Percentiles rank a stretch among this genome's conserved stretches.
These are phyloP conservation scores for Pyrenophora seminiperda DNA, from an alignment of 2,329 filamentous ascomycete species.

Conservation along the genomic window DNA sequence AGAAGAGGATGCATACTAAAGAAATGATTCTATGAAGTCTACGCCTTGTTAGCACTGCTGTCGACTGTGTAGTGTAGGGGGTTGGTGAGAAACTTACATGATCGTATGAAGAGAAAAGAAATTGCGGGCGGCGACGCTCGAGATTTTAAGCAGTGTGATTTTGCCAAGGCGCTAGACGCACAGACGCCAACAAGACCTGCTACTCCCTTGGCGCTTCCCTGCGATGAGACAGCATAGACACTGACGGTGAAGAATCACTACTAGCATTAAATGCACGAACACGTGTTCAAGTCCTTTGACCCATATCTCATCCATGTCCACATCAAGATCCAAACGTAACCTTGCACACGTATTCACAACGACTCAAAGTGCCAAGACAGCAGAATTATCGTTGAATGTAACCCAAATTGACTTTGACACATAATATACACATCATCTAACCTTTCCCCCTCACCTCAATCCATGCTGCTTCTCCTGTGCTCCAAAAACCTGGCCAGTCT, in stretches of 20 bases:
- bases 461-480: neutral
- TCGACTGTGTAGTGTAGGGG: conserved; percentile 1
- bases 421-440: neutral
- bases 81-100: neutral
- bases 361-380: too few species aligned
- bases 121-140: too few species aligned
- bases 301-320: neutral
- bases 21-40: conserved; percentile 62
- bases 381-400: too few species aligned
- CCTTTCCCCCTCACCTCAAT: neutral
- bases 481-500: neutral
- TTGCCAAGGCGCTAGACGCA: too few species aligned
- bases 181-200: too few species aligned
- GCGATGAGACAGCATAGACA: too few species aligned
- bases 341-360: too few species aligned
- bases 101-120: neutral
- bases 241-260: too few species aligned
- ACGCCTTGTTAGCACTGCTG: neutral
- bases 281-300: neutral
- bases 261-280: neutral
- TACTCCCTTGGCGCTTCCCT: too few species aligned
- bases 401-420: too few species aligned
- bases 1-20: conserved; percentile 95
- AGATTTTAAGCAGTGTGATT: too few species aligned
- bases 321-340: too few species aligned